Evolutionary conservation across 495 filamentous ascomycete genomes (phyloP).

Genomic region (Neurospora cerealis): DNA sequence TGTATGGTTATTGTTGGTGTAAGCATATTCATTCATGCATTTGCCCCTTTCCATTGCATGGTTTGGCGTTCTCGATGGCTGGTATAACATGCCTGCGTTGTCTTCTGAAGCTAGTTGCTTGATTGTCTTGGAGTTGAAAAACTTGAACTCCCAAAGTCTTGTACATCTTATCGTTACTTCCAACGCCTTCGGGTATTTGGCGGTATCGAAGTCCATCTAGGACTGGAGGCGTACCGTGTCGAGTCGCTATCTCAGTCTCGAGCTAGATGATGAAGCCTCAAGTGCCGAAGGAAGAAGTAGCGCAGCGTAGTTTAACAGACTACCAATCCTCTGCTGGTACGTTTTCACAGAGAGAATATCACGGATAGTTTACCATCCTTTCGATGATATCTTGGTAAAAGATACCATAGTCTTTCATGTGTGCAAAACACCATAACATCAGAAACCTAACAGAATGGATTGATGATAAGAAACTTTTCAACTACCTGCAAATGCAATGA

Average conservation of each 20-base stretch:
- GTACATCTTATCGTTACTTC: not conserved
- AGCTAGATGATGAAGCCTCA: not conserved
- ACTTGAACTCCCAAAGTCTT: not conserved
- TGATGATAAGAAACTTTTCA: not conserved
- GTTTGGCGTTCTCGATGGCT: not conserved
- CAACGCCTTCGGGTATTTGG: too few relatives aligned
- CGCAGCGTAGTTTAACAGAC: not conserved
- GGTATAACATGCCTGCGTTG: not conserved
- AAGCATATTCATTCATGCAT: not conserved
- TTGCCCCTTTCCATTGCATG: not conserved
- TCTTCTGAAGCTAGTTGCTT: not conserved
- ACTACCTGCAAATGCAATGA: not conserved
- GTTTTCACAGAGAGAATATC: not conserved
- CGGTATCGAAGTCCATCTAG: not conserved
- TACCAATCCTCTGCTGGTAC: not conserved
- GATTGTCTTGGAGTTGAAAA: not conserved
- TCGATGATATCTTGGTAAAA: too few relatives aligned
- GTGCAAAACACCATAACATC: not conserved
- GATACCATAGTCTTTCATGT: too few relatives aligned
- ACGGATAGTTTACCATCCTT: too few relatives aligned
- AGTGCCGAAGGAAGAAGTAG: not conserved
- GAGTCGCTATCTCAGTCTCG: not conserved
- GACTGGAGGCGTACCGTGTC: not conserved
- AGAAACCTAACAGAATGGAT: too few relatives aligned
- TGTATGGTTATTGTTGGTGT: not conserved